A percentile compares a stretch with the other conserved stretches of the same genome.
Evolutionary conservation across 2,329 filamentous ascomycete genomes (phyloP).

Genomic region (Colletotrichum sansevieriae): DNA sequence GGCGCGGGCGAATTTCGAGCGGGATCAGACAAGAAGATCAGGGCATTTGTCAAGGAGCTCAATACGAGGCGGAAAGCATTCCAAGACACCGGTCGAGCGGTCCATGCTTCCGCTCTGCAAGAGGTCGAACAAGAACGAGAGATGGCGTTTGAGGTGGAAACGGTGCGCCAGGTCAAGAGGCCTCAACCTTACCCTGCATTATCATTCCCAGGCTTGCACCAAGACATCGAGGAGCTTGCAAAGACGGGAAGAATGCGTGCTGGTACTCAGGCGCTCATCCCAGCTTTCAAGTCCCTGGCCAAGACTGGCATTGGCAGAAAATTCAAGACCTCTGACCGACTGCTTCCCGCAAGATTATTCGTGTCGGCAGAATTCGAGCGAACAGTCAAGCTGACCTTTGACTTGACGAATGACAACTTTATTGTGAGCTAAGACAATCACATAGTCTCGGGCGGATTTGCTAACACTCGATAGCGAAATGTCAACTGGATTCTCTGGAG

Average conservation of each 20-base stretch:
- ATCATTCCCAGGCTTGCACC: slow-evolving; percentile 60
- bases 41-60: slow-evolving; percentile 50
- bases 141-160: slow-evolving; percentile 69
- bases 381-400: slow-evolving; percentile 54
- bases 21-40: slow-evolving; percentile 42
- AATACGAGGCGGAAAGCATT: slow-evolving; percentile 47
- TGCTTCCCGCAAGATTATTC: slow-evolving; percentile 47
- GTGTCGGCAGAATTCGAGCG: slow-evolving; percentile 61
- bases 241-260: slow-evolving; percentile 57
- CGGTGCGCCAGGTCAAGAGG: slow-evolving; percentile 66
- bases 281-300: slow-evolving; percentile 57
- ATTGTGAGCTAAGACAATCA: slow-evolving; percentile 45
- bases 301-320: slow-evolving; percentile 52
- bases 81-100: slow-evolving; percentile 55
- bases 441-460: not conserved
- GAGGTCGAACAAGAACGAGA: slow-evolving; percentile 73
- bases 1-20: slow-evolving; percentile 43
- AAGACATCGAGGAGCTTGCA: slow-evolving; percentile 60
- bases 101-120: slow-evolving; percentile 65
- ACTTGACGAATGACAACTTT: slow-evolving; percentile 50
- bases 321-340: slow-evolving; percentile 45
- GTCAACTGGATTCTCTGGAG: slow-evolving; percentile 75
- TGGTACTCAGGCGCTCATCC: slow-evolving; percentile 53
- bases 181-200: slow-evolving; percentile 55
- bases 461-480: slow-evolving; percentile 50